Base-by-base conservation (phyloP, 2,329 filamentous ascomycete species). In the Samsoniella hepiali region DNA sequence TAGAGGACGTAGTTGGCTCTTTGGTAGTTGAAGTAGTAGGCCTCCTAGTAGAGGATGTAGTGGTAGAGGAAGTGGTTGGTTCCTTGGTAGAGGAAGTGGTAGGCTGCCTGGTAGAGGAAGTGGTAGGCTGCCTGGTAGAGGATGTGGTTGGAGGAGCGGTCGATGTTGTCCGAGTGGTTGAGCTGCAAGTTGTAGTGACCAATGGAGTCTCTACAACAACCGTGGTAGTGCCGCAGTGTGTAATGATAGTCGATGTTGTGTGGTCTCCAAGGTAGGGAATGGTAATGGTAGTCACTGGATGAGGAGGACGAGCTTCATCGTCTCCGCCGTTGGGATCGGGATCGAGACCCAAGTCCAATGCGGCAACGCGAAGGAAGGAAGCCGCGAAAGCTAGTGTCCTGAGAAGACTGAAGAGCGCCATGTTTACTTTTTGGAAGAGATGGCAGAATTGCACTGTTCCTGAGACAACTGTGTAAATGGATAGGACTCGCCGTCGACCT, bases 161-260 rank as follows among this genome's bases (percentile, higher is more conserved):
- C 1, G 51, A 53, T 2, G 11, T n/a, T 7, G 29, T 54, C 6
- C 31, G 22, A 1, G 29, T 49, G 2, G 56, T 27, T 3, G 42
- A 40, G 22, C 34, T 40, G 38, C 58, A 61, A 27, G 36, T 50
- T 27, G 22, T 17, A 34, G 40, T 62, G 7, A 38, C n/a, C 34
- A 62, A 32, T 17, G 59, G 59, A 29, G 42, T 62, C 32, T 62
- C 50, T 40, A 62, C 40, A 10, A 56, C 40, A 17, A 62, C 51
- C 2, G 59, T 62, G 1, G 59, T 62, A 17, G 45, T 15, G 4
- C 59, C 59, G 31, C 59, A 62, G 11, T 34, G 29, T 40, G n/a
- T 31, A n/a, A 62, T 32, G 50, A 27, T 22, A n/a, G 59, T 56
- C n/a, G 59, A 31, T 3, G 59, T 62, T 11, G 40, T 55, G 31